A percentile compares a stretch with the other conserved stretches of the same genome.
Evolutionary conservation across 345 rosid species (phyloP).

Genomic region (Aquilaria sinensis): DNA sequence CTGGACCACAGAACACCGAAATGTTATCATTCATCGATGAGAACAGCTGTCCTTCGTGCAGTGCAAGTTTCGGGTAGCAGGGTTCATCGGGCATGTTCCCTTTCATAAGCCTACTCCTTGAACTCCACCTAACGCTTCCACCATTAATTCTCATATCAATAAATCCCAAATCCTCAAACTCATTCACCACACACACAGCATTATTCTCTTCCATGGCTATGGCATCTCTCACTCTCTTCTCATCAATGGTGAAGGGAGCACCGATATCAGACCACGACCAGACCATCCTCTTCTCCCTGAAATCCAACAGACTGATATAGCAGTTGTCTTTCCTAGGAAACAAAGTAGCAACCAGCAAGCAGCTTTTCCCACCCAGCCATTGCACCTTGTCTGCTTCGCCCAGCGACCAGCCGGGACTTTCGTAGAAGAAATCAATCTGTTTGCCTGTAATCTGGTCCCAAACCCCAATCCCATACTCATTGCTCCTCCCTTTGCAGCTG

Average conservation of each 20-base stretch:
- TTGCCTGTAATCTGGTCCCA: slow-evolving; percentile 90
- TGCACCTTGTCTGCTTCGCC: slow-evolving; percentile 96
- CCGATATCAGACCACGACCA: slow-evolving; percentile 96
- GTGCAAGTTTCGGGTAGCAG: slow-evolving; percentile 82
- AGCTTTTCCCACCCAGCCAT: slow-evolving; percentile 65
- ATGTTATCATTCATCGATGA: slow-evolving; percentile 92
- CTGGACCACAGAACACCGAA: slow-evolving; percentile 86
- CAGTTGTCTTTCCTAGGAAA: slow-evolving; percentile 96
- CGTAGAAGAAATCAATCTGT: slow-evolving; percentile 87
- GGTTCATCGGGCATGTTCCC: slow-evolving; percentile 90
- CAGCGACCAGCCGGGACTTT: slow-evolving; percentile 76
- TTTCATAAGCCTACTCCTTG: slow-evolving; percentile 77
- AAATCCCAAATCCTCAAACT: slow-evolving; percentile 91
- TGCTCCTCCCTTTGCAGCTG: slow-evolving; percentile 87
- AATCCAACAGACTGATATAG: slow-evolving; percentile 88
- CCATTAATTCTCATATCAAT: slow-evolving; percentile 69
- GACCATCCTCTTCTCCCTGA: slow-evolving; percentile 74
- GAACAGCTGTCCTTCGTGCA: slow-evolving; percentile 80
- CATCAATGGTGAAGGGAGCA: slow-evolving; percentile 49
- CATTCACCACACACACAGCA: slow-evolving; percentile 88
- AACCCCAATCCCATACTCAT: slow-evolving; percentile 93
- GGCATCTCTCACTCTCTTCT: slow-evolving; percentile 90
- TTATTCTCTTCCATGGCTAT: slow-evolving; percentile 84
- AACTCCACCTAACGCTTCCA: slow-evolving; percentile 90
- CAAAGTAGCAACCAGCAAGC: slow-evolving; percentile 84